These are phyloP conservation scores for Aspergillus flavus DNA, from an alignment of 2,329 filamentous ascomycete species.

Conservation along the genomic window DNA sequence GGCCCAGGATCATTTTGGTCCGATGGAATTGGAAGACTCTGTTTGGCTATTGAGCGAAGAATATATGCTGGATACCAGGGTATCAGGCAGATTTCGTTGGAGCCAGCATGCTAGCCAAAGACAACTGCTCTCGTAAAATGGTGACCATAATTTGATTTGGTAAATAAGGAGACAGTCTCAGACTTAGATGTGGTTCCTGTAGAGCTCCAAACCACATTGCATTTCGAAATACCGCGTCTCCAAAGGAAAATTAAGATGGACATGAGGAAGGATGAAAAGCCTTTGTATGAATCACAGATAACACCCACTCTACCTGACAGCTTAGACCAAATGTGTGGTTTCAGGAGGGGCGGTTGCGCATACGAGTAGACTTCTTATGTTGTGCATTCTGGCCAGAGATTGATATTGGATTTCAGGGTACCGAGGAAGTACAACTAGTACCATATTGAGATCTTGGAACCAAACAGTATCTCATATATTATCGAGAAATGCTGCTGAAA, in stretches of 20 bases:
- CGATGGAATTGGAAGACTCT: neutral
- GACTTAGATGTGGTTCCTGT: too few relatives aligned
- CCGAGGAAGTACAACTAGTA: neutral
- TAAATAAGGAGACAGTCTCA: too few relatives aligned
- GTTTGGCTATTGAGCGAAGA: neutral
- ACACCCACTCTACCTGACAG: neutral
- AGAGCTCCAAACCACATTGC: too few relatives aligned
- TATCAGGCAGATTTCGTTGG: neutral
- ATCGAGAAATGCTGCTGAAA: neutral
- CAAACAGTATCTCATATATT: too few relatives aligned
- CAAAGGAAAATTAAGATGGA: too few relatives aligned
- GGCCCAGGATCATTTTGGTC: neutral
- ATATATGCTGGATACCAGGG: neutral
- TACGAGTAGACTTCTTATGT: neutral
- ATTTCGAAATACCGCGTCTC: too few relatives aligned
- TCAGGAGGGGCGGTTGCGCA: neutral
- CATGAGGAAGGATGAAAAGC: too few relatives aligned
- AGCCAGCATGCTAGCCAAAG: neutral
- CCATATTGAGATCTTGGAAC: too few relatives aligned
- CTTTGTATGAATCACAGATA: too few relatives aligned
- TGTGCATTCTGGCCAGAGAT: neutral
- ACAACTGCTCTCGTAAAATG: too few relatives aligned
- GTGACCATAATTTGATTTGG: too few relatives aligned
- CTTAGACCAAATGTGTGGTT: neutral
- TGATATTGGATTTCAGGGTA: neutral